Conservation (phyloP, 305 asterid species). For the Petunia hybrid region DNA sequence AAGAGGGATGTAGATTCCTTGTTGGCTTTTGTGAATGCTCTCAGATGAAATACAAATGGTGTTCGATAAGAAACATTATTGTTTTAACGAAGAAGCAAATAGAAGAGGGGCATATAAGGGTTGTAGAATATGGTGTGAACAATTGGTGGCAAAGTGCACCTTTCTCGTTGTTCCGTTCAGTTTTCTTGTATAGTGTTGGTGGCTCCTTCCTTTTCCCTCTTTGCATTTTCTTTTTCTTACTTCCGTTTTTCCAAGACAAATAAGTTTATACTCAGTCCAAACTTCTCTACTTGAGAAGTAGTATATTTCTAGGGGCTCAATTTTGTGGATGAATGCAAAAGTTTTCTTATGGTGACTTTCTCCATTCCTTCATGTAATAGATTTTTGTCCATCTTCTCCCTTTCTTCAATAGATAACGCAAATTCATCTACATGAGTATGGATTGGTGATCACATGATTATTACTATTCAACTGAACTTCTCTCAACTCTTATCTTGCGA, state of each 20-base stretch:
- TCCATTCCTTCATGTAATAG: background rate
- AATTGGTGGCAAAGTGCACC: constrained; percentile 2
- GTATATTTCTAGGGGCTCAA: constrained; percentile 5
- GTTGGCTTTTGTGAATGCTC: constrained; percentile 85
- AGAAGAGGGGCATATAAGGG: background rate
- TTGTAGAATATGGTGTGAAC: constrained; percentile 11
- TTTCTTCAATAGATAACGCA: background rate
- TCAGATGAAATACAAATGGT: constrained; percentile 45
- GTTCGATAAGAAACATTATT: constrained; percentile 2
- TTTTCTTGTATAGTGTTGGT: constrained; percentile 12
- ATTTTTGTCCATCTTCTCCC: background rate
- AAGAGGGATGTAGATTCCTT: constrained; percentile 84
- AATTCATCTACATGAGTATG: too few species aligned
- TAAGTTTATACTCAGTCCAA: background rate
- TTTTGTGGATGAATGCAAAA: constrained; percentile 8
- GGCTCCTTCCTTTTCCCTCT: constrained; percentile 18
- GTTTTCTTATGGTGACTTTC: constrained; percentile 3
- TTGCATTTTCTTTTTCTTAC: background rate
- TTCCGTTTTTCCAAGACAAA: background rate
- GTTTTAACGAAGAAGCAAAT: background rate
- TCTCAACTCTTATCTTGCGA: too few species aligned
- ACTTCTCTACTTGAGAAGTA: constrained; percentile 14
- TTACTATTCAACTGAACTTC: too few species aligned
- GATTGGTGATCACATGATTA: too few species aligned
- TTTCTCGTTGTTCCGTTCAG: background rate